Evolutionary conservation across 2,329 filamentous ascomycete genomes (phyloP).

Genomic region (Epichloe aotearoae): DNA sequence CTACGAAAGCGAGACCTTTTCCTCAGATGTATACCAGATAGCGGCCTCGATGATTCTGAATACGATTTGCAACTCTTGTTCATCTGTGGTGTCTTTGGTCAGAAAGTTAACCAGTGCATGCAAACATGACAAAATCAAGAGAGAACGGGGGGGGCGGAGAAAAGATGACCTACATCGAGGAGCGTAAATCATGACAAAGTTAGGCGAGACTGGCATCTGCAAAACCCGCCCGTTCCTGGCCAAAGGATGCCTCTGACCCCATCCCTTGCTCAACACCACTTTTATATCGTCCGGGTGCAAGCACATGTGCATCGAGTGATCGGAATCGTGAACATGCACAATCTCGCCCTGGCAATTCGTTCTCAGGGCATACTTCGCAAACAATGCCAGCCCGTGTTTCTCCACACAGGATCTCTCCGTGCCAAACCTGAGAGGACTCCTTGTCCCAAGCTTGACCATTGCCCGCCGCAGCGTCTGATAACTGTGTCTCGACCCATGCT

Average conservation of each 20-base stretch:
- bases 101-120: background rate
- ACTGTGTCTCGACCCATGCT: slow-evolving; percentile 41
- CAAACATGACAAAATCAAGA: background rate
- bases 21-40: slow-evolving; percentile 49
- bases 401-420: slow-evolving; percentile 65
- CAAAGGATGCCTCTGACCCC: slow-evolving; percentile 61
- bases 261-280: slow-evolving; percentile 58
- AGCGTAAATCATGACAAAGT: slow-evolving; percentile 75
- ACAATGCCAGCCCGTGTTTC: slow-evolving; percentile 68
- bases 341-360: slow-evolving; percentile 69
- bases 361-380: slow-evolving; percentile 51
- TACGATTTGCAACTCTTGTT: slow-evolving; percentile 53
- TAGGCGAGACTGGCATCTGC: slow-evolving; percentile 53
- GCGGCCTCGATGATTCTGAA: slow-evolving; percentile 60
- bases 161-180: slow-evolving; percentile 38
- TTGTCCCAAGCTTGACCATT: slow-evolving; percentile 36
- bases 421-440: slow-evolving; percentile 35
- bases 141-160: background rate
- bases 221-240: slow-evolving; percentile 51
- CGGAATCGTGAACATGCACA: slow-evolving; percentile 64
- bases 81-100: slow-evolving; percentile 24
- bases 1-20: slow-evolving; percentile 25
- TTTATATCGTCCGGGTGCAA: slow-evolving; percentile 67
- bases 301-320: slow-evolving; percentile 66
- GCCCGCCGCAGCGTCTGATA: slow-evolving; percentile 41